Evolutionary conservation across 352 stramenopile genomes (phyloP).

Genomic region (Plasmopara viticola): DNA sequence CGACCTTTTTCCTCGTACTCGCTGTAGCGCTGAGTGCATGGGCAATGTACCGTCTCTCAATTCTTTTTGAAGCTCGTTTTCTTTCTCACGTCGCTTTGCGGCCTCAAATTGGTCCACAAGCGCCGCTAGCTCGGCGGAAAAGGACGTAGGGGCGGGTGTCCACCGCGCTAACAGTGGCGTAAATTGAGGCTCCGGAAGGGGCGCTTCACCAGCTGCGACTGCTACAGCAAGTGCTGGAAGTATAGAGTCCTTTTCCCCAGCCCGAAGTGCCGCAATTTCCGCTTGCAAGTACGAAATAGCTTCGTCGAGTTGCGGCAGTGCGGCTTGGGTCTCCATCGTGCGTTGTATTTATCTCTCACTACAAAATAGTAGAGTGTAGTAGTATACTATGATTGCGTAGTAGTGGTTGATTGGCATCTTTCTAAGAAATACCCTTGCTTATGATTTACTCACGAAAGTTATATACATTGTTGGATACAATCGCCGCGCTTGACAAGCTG

Average conservation of each 20-base stretch:
- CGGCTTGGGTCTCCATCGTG: conserved; percentile 1
- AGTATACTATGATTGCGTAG: too few species aligned
- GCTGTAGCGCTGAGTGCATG: conserved; percentile 18
- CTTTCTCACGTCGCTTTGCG: conserved; percentile 19
- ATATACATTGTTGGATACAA: too few species aligned
- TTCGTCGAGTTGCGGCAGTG: conserved; percentile 45
- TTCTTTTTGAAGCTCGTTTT: conserved; percentile 8
- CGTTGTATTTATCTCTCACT: too few species aligned
- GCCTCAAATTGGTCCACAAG: conserved; percentile 40
- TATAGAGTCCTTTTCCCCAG: conserved; percentile 29
- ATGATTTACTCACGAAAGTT: background rate
- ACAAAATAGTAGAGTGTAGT: too few species aligned
- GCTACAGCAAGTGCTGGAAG: conserved; percentile 31
- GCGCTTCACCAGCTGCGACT: conserved; percentile 22
- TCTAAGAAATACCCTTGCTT: too few species aligned
- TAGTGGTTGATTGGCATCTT: too few species aligned
- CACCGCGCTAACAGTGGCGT: conserved; percentile 41
- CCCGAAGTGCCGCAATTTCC: conserved; percentile 40
- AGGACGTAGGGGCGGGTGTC: conserved; percentile 20
- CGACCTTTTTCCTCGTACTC: conserved; percentile 14
- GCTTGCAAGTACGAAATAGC: conserved; percentile 49
- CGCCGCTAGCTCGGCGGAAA: conserved; percentile 32
- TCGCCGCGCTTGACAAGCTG: too few species aligned
- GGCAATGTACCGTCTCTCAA: conserved; percentile 8
- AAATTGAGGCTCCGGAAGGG: conserved; percentile 42